phyloP scores from a whole-genome alignment of 805 yeast genomes.

The Sugiyamaella mastotermitis region DNA sequence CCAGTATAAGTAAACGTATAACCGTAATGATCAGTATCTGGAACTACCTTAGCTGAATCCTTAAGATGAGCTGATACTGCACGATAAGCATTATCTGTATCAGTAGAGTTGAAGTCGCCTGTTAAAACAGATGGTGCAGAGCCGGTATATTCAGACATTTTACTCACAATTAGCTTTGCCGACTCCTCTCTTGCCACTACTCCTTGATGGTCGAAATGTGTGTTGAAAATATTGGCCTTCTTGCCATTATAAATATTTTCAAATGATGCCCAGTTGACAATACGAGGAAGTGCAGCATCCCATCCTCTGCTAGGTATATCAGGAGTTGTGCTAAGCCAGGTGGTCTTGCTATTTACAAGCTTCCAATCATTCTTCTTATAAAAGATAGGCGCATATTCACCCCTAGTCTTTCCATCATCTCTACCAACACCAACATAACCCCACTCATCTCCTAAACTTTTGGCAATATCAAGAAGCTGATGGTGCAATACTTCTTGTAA shows the following conservation, averaged over 20 bases:
- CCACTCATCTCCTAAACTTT: constrained; percentile 35
- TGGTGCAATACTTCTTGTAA: constrained; percentile 44
- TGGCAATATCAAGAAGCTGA: constrained; percentile 41
- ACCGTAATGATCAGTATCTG: constrained; percentile 33
- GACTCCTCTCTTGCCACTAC: constrained; percentile 40
- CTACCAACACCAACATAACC: constrained; percentile 46
- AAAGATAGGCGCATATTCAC: constrained; percentile 48
- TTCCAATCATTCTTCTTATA: constrained; percentile 36
- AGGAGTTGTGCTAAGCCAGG: constrained; percentile 53
- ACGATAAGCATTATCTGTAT: constrained; percentile 38
- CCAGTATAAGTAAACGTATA: constrained; percentile 44
- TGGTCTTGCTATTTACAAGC: constrained; percentile 35
- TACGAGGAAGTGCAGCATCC: constrained; percentile 42
- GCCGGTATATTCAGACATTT: constrained; percentile 29
- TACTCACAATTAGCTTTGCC: constrained; percentile 36
- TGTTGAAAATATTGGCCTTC: constrained; percentile 33
- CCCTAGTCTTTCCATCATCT: constrained; percentile 43
- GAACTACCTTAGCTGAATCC: constrained; percentile 34
- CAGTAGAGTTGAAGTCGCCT: constrained; percentile 54
- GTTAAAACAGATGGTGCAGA: constrained; percentile 33
- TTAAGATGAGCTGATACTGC: constrained; percentile 33
- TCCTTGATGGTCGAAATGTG: constrained; percentile 49
- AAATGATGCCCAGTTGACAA: constrained; percentile 27
- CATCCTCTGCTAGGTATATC: constrained; percentile 46
- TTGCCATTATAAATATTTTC: constrained; percentile 2